phyloP scores from a whole-genome alignment of 768 basidiomycete genomes.

The Nidularia pulvinata region DNA sequence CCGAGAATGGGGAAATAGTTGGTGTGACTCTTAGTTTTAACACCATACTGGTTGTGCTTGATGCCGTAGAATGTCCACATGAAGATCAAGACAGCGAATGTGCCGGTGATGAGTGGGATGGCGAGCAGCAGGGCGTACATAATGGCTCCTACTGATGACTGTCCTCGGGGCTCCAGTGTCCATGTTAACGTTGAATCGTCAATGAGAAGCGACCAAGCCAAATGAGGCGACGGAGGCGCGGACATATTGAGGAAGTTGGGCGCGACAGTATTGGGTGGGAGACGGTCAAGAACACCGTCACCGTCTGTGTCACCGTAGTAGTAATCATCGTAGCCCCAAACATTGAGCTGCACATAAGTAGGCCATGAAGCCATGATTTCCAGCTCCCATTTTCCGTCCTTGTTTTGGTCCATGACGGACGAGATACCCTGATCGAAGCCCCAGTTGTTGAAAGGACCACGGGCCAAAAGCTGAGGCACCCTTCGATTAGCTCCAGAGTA shows the following conservation, averaged over 20 bases:
- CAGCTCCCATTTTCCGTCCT: conserved; percentile 76
- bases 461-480: conserved; percentile 84
- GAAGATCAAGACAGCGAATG: conserved; percentile 82
- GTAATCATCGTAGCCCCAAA: conserved; percentile 89
- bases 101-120: conserved; percentile 86
- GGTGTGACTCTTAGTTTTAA: conserved; percentile 66
- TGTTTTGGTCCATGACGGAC: conserved; percentile 63
- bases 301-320: conserved; percentile 91
- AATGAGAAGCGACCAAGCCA: conserved; percentile 85
- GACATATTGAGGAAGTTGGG: conserved; percentile 93
- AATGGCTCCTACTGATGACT: conserved; percentile 78
- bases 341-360: conserved; percentile 86
- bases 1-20: conserved; percentile 92
- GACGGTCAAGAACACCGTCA: conserved; percentile 87
- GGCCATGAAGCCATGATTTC: conserved; percentile 94
- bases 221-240: conserved; percentile 83
- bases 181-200: conserved; percentile 79
- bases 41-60: conserved; percentile 91
- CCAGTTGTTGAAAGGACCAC: conserved; percentile 92
- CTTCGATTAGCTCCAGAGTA: conserved; percentile 62
- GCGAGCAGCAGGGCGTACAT: conserved; percentile 84
- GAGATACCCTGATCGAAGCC: conserved; percentile 86
- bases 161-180: conserved; percentile 80
- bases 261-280: conserved; percentile 85
- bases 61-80: conserved; percentile 98